Evolutionary conservation across 78 protist genomes (phyloP), one percentile per base, ranked within the genome.

Genomic region (Isochrysis galbana): DNA sequence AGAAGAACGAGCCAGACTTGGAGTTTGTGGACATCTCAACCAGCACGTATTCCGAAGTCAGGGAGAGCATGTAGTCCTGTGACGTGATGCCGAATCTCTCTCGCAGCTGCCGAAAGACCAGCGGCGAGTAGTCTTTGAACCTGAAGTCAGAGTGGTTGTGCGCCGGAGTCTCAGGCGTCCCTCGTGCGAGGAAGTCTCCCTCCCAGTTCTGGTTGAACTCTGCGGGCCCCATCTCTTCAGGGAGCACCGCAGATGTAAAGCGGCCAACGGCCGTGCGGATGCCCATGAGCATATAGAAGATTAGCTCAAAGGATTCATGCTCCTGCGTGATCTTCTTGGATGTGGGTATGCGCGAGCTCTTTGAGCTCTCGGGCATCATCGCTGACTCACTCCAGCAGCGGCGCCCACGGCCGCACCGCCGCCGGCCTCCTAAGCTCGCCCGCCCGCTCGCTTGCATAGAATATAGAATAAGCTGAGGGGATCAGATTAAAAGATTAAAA

Each of bases 11-110:
- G 84, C 84, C 84, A 2, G 84, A 77, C 32, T 39, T 34, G n/a
- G 84, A 77, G 84, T 77, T 77, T 11, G 84, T 77, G 26, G 39
- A 77, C 84, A 77, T 77, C 84, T 77, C 84, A 26, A 77, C 84
- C 48, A 77, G 84, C 84, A 77, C 84, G 47, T 77, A 45, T 55
- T 90, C 92, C 19, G 47, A 54, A 4, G 69, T n/a, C 87, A 90
- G 25, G 14, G 83, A 74, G 46, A 90, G 89, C 83, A 61, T 26
- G 70, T 90, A 90, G 32, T 90, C 92, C 45, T 44, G 36, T 29
- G 78, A 29, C 17, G 39, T 19, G n/a, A 90, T 26, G 41, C 92
- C 92, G 25, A 90, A 90, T 36, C 32, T 51, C 67, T 90, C 80
- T 3, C 92, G 83, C 19, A 90, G 7, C 72, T 84, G 46, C 17